Base-by-base conservation (phyloP, 768 basidiomycete genomes). In the Brasilioporus rufonigricans region DNA sequence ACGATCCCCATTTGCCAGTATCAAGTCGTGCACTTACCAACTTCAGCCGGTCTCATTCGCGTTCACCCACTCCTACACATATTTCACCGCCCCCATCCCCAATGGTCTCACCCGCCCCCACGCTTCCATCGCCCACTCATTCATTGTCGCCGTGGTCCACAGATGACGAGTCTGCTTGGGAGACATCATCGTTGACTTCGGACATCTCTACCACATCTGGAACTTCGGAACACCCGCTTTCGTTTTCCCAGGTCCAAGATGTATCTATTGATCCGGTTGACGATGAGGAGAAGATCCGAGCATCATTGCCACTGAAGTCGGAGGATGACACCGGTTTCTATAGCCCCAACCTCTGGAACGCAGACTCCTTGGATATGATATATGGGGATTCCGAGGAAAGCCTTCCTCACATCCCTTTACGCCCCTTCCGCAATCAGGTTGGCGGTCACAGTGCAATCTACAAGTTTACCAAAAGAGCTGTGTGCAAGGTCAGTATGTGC, bases 401-500 rank as follows among this genome's bases (percentile, higher is more conserved):
- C 56, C 73, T 92, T 41, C 91, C 90, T 2, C 91, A 94, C 55
- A 93, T 99, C 45, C 96, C 95, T 32, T 76, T 99, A 9, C 85
- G 89, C 45, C 97, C 97, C 6, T 99, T 98, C 74, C 86, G 91
- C 46, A 97, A 99, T 64, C 95, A 98, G 73, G 97, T 99, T 29
- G 97, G 97, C 39, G 97, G 97, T 4, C 97, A 99, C 69, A 92
- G 84, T 60, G 89, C 93, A 53, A 97, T 99, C 64, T 98, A 98
- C 74, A 94, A 95, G 67, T 98, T 99, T 61, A 98, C 95, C 4
- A 93, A 93, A 65, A 83, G 94, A 60, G 96, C 97, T 9, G 94
- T 99, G 16, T 99, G 97, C 79, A 99, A 99, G 86, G 96, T 97
- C 63, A 65, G 89, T 71, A 32, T 40, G 40, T 19, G 19, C 26